A percentile compares a stretch with the other conserved stretches of the same genome.
Evolutionary conservation across 495 filamentous ascomycete genomes (phyloP).

Genomic region (Tuber umbilicatum): DNA sequence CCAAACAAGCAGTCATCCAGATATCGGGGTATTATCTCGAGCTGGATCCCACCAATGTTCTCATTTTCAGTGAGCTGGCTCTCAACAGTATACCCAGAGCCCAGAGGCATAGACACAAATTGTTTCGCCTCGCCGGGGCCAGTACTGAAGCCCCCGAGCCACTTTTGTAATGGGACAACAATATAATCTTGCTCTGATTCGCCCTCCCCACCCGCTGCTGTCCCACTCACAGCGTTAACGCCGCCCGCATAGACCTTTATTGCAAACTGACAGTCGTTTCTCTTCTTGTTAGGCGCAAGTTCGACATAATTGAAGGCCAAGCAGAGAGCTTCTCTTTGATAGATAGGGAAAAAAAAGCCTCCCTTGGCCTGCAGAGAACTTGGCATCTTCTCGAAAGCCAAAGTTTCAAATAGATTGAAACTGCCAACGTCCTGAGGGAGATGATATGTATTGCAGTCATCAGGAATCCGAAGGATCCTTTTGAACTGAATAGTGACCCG

Average conservation of each 20-base stretch:
- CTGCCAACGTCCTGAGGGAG: slow-evolving; percentile 44
- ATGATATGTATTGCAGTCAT: slow-evolving; percentile 40
- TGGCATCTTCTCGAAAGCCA: neutral
- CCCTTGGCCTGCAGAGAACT: slow-evolving; percentile 40
- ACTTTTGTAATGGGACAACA: slow-evolving; percentile 44
- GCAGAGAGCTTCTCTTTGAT: neutral
- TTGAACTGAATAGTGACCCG: slow-evolving; percentile 32
- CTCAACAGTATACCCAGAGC: slow-evolving; percentile 49
- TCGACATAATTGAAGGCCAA: neutral
- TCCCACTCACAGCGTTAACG: slow-evolving; percentile 49
- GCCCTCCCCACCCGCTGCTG: neutral
- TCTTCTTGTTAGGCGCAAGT: slow-evolving; percentile 41
- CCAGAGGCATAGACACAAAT: slow-evolving; percentile 47
- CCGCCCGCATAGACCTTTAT: slow-evolving; percentile 48
- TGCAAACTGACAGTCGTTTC: slow-evolving; percentile 41
- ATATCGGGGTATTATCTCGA: slow-evolving; percentile 46
- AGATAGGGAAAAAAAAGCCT: slow-evolving; percentile 44
- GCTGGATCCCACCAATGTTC: slow-evolving; percentile 46
- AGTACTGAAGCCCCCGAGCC: slow-evolving; percentile 49
- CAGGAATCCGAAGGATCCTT: slow-evolving; percentile 48
- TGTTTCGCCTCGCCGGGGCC: slow-evolving; percentile 43
- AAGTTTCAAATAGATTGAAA: slow-evolving; percentile 34
- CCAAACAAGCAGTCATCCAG: neutral
- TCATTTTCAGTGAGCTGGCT: slow-evolving; percentile 49
- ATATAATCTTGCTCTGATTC: slow-evolving; percentile 48